Evolutionary conservation across 257 asterid genomes (phyloP).

Genomic region (Thymus mandschuricus): DNA sequence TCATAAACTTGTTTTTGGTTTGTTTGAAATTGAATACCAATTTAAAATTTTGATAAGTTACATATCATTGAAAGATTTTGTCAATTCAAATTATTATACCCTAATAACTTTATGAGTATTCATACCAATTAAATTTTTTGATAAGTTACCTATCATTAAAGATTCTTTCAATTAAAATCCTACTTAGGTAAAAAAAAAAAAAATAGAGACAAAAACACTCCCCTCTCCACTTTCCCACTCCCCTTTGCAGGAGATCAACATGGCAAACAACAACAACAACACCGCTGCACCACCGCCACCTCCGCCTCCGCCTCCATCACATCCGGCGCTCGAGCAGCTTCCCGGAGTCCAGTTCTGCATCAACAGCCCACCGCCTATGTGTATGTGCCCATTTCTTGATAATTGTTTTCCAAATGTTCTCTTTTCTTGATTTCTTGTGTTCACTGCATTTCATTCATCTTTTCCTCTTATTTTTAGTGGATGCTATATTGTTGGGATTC

Average conservation of each 20-base stretch:
- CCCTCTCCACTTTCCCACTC: neutral
- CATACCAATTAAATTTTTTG: too few relatives aligned
- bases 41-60: constrained; percentile 24
- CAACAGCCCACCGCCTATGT: constrained; percentile 77
- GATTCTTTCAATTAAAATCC: neutral
- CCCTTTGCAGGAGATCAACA: constrained; percentile 25
- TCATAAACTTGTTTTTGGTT: constrained; percentile 3
- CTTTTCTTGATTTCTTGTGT: neutral
- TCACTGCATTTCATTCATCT: neutral
- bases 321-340: constrained; percentile 64
- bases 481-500: constrained; percentile 65
- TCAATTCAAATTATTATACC: constrained; percentile 7
- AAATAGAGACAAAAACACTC: neutral
- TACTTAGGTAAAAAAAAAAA: constrained; percentile 5
- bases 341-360: constrained; percentile 71
- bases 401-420: neutral
- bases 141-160: too few relatives aligned
- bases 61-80: constrained; percentile 34
- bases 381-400: constrained; percentile 35
- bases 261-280: neutral
- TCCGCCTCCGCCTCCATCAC: constrained; percentile 49
- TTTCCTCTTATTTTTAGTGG: constrained; percentile 50
- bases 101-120: too few relatives aligned
- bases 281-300: neutral
- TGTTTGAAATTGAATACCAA: neutral